A percentile compares a stretch with the other conserved stretches of the same genome.
phyloP scores from a whole-genome alignment of 2,329 filamentous ascomycete species.

The Mariannaea elegans region DNA sequence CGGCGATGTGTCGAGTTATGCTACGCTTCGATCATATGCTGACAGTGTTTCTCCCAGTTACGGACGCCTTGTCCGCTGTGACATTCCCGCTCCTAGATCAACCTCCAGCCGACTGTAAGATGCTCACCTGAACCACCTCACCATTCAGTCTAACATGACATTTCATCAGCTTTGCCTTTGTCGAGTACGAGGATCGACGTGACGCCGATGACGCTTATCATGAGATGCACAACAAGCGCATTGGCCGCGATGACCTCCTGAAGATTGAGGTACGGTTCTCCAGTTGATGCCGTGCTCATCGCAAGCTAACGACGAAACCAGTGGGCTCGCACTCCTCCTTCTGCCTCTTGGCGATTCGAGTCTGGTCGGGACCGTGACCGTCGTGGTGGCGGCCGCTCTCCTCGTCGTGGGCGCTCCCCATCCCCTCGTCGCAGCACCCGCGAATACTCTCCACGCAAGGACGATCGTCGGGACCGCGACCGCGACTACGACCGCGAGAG shows the following conservation, averaged over 20 bases:
- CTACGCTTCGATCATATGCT: constrained; percentile 55
- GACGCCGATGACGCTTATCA: constrained; percentile 99
- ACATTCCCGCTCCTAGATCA: constrained; percentile 95
- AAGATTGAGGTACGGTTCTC: constrained; percentile 88
- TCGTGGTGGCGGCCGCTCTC: constrained; percentile 67
- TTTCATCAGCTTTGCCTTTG: constrained; percentile 85
- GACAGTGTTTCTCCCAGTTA: constrained; percentile 71
- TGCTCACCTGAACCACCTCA: not conserved
- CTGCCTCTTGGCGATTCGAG: constrained; percentile 98
- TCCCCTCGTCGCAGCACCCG: constrained; percentile 80
- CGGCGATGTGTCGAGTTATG: constrained; percentile 32
- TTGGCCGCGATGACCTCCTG: constrained; percentile 91
- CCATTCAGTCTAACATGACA: constrained; percentile 18
- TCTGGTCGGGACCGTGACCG: constrained; percentile 82
- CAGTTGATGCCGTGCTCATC: not conserved
- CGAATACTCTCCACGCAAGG: constrained; percentile 88
- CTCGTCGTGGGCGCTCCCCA: constrained; percentile 76
- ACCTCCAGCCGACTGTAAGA: constrained; percentile 95
- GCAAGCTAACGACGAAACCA: constrained; percentile 49
- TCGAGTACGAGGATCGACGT: constrained; percentile 97
- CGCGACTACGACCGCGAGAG: constrained; percentile 81
- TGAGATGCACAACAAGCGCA: constrained; percentile 99
- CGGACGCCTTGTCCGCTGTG: constrained; percentile 96
- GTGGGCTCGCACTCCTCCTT: constrained; percentile 98
- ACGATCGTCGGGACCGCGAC: constrained; percentile 84